Percentiles rank a stretch among this genome's conserved stretches.
Conservation (phyloP, 1,284 basidiomycete species). For the Fomitopsis pinicola region DNA sequence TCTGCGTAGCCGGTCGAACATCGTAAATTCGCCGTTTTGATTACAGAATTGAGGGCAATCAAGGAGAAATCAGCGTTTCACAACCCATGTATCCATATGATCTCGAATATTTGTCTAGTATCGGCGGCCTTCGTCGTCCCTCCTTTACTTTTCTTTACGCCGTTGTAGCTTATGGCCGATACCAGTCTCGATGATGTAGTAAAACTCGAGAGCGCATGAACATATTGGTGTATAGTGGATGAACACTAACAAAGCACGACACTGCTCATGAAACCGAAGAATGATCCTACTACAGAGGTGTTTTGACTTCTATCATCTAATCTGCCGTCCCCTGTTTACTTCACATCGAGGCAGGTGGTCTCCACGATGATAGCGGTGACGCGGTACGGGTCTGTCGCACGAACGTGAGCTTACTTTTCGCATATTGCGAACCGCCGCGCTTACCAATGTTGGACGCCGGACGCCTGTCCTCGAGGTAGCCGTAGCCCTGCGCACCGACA, state of each 20-base stretch:
- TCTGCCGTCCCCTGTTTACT: conserved; percentile 12
- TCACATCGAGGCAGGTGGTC: conserved; percentile 63
- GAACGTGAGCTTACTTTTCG: conserved; percentile 2
- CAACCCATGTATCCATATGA: conserved; percentile 10
- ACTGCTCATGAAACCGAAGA: neutral
- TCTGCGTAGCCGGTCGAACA: conserved; percentile 50
- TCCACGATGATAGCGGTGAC: conserved; percentile 90
- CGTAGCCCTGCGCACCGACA: conserved; percentile 88
- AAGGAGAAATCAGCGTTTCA: neutral
- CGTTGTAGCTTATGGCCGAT: conserved; percentile 7
- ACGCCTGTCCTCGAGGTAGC: conserved; percentile 95
- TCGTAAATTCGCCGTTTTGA: conserved; percentile 71
- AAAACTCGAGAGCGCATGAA: neutral
- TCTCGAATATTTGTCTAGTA: neutral
- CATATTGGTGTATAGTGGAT: conserved; percentile 3
- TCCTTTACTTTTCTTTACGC: neutral
- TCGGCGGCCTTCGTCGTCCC: neutral
- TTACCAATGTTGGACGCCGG: conserved; percentile 97
- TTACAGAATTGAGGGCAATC: neutral
- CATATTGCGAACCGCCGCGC: conserved; percentile 26
- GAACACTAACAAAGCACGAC: conserved; percentile 3
- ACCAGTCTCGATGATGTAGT: conserved; percentile 1
- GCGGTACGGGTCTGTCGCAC: conserved; percentile 74
- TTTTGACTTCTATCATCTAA: conserved; percentile 9
- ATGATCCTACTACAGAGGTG: conserved; percentile 6